Evolutionary conservation across 2,329 filamentous ascomycete genomes (phyloP), one percentile per base, ranked within the genome.

Genomic region (Delphinella strobiligena): DNA sequence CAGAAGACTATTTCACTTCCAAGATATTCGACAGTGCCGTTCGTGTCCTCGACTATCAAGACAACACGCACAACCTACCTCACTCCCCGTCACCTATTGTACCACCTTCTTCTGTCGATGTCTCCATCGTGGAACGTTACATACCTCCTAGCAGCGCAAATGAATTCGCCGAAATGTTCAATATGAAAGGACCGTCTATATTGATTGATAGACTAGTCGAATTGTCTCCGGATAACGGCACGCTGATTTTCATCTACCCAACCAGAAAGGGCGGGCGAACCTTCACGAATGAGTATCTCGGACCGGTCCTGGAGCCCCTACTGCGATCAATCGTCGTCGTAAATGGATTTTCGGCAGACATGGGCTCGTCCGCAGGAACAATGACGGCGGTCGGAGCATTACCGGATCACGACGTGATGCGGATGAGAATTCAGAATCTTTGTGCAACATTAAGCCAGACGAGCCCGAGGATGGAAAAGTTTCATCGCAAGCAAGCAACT

Each of bases 21-120:
- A 75, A 71, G 29, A 63, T 78, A 15, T 80, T 78, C 50, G 72
- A 75, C 42, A 76, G 69, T 50, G 75, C 74, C 2, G 74, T 77
- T 7, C 66, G 69, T 0, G 72, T 77, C 4, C 64, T 68, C 4
- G 69, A 73, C 33, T 76, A 76, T 53, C 69, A 75, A 47, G 64
- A 72, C 45, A 68, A 72, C 45, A 63, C 65, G 4, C 63, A 62
- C 34, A 62, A 67, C 14, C 54, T 68, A 3, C 63, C 69, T 7
- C 63, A 68, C 32, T 69, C 67, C 10, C 73, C 73, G 9, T 62
- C 67, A 40, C 73, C 74, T 2, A 67, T 78, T 32, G 75, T 78
- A 1, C 70, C 74, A 4, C 75, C 75, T 1, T 67, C 66, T 14
- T 74, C 69, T 36, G 72, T 79, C 45, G 67, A 78, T 40, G 61